Evolutionary conservation across 2,329 filamentous ascomycete genomes (phyloP), one percentile per base, ranked within the genome.

Genomic region (Amylocarpus encephaloides): DNA sequence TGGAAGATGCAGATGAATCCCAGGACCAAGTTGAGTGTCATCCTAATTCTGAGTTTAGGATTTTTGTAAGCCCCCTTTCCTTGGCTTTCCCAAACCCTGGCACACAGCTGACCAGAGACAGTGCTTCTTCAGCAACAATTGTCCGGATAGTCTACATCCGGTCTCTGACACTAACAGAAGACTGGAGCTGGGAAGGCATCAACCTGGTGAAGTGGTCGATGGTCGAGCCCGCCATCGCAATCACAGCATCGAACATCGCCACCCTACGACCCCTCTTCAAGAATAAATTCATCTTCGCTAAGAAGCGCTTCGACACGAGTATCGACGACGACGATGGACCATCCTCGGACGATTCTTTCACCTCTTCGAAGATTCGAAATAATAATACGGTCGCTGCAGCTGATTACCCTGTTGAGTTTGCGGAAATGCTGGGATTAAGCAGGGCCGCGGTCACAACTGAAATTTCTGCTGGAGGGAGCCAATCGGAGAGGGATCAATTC

Each of bases 171-270:
- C 55, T 63, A n/a, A 66, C 65, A 26, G 51, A 53, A 9, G 70
- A 73, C 48, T 67, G 67, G 43, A 60, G 70, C 1, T 71, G 68
- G 63, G 65, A 67, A 48, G 70, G 70, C 50, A 68, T 69, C 13
- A 70, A 70, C 54, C 59, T 72, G 6, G 66, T 68, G 5, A 71
- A 72, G 50, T 73, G 71, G 71, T 71, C 68, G 3, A 70, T 71
- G 42, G 64, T 69, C n/a, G 70, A 73, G 53, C 68, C 67, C 30
- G 68, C 67, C 3, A 66, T 73, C 13, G 69, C 68, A 5, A 66
- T 73, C 1, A 62, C 66, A 5, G 70, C 70, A 6, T 68, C 67
- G 5, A 68, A 65, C 5, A 56, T 68, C 19, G 70, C 70, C 1
- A 71, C 69, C 0, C 63, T 72, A 1, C 68, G 69, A 5, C 65